Percentiles rank a stretch among this genome's conserved stretches.
These are phyloP conservation scores for Daldinia sp. DNA, from an alignment of 2,329 filamentous ascomycete genomes.

Conservation along the genomic window DNA sequence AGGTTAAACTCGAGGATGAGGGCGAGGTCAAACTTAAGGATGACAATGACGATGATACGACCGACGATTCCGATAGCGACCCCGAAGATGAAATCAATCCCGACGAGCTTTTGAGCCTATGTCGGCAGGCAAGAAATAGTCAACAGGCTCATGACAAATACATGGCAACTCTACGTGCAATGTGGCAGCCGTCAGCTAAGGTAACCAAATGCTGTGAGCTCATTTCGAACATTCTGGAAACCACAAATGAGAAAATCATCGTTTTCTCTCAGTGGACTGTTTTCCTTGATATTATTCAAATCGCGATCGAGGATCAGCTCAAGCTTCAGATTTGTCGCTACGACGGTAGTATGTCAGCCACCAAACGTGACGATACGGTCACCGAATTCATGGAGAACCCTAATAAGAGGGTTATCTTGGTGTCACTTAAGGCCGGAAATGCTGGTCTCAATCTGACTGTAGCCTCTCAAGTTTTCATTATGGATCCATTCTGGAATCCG, in stretches of 20 bases:
- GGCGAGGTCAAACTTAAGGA: conserved; percentile 49
- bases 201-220: conserved; percentile 74
- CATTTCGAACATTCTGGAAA: conserved; percentile 56
- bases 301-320: conserved; percentile 67
- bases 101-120: conserved; percentile 56
- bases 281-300: conserved; percentile 78
- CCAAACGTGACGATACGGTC: conserved; percentile 72
- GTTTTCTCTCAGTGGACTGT: conserved; percentile 86
- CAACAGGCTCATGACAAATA: conserved; percentile 73
- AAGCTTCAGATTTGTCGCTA: conserved; percentile 71
- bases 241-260: conserved; percentile 75
- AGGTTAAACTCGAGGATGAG: conserved; percentile 46
- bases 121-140: conserved; percentile 71
- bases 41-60: conserved; percentile 44
- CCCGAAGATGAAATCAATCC: conserved; percentile 50
- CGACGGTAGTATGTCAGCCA: conserved; percentile 76
- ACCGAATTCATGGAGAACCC: conserved; percentile 68
- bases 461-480: conserved; percentile 85
- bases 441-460: conserved; percentile 86
- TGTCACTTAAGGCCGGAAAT: conserved; percentile 83
- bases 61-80: conserved; percentile 47
- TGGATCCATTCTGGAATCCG: conserved; percentile 95
- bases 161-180: conserved; percentile 70
- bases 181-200: conserved; percentile 79
- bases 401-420: conserved; percentile 73